Evolutionary conservation across 2,329 filamentous ascomycete genomes (phyloP).

Genomic region (Lachnellula arida): DNA sequence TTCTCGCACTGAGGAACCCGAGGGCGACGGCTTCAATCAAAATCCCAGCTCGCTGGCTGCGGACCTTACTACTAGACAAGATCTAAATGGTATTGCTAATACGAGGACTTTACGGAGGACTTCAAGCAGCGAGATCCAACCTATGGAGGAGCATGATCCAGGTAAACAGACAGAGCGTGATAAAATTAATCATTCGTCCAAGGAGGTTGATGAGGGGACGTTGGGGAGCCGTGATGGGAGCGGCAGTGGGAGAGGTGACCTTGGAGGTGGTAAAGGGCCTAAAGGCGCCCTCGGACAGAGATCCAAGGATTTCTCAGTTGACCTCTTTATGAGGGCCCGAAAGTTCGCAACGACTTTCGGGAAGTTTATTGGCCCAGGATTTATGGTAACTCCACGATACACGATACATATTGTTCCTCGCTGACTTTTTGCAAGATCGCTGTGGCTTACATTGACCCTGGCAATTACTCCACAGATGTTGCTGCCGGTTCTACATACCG

Average conservation of each 20-base stretch:
- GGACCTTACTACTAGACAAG: constrained; percentile 58
- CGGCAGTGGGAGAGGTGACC: constrained; percentile 6
- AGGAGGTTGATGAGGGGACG: constrained; percentile 2
- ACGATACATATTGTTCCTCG: not conserved
- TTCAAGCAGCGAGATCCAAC: constrained; percentile 32
- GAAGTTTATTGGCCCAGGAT: constrained; percentile 50
- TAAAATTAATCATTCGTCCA: constrained; percentile 2
- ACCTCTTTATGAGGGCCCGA: constrained; percentile 14
- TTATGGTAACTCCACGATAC: constrained; percentile 23
- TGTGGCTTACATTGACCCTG: constrained; percentile 39
- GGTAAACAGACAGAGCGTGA: constrained; percentile 7
- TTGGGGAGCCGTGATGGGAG: constrained; percentile 1
- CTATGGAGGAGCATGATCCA: constrained; percentile 17
- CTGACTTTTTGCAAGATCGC: constrained; percentile 24
- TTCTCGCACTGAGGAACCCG: constrained; percentile 53
- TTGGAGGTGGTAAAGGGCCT: no score
- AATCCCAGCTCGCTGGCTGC: constrained; percentile 52
- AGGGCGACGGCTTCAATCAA: constrained; percentile 55
- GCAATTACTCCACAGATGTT: constrained; percentile 55
- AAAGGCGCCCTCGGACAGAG: not conserved
- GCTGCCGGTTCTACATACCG: constrained; percentile 50
- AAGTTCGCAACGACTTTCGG: constrained; percentile 32
- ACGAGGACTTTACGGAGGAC: constrained; percentile 46
- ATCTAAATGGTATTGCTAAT: constrained; percentile 58
- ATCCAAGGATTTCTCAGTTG: constrained; percentile 1